Conservation (phyloP, 176 grass and related monocot species). For the Microstegium vimineum region DNA sequence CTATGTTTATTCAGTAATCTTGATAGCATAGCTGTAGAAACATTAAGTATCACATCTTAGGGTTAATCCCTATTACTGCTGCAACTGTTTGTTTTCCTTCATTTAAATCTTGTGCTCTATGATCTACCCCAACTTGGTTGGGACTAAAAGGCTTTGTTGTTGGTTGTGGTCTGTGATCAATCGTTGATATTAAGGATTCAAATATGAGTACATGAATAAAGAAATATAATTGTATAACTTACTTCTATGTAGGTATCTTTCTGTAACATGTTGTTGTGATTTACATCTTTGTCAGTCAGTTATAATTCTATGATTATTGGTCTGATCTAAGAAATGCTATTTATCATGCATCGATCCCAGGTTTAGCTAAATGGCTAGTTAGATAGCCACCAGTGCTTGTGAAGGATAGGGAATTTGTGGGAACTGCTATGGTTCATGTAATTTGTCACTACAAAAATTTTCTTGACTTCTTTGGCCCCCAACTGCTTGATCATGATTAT, state of each 20-base stretch:
- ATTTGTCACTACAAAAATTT: not conserved
- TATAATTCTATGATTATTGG: slow-evolving; percentile 1
- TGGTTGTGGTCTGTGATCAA: not conserved
- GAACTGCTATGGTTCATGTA: not conserved
- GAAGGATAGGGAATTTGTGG: not conserved
- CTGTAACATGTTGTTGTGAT: not conserved
- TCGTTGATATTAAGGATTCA: not conserved
- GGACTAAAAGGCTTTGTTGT: not conserved
- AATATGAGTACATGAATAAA: not conserved
- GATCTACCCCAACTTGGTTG: not conserved
- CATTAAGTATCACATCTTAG: not conserved
- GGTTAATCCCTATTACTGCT: slow-evolving; percentile 4
- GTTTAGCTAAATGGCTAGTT: not conserved
- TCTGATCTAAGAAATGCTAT: not conserved
- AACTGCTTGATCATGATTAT: not conserved
- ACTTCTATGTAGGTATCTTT: not conserved
- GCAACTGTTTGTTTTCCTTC: not conserved
- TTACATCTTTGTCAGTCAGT: not conserved
- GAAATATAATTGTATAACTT: not conserved
- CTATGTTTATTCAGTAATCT: not conserved
- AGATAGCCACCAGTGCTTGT: not conserved
- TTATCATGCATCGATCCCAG: not conserved
- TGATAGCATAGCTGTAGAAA: slow-evolving; percentile 4
- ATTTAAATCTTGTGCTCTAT: not conserved
- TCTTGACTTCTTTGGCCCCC: not conserved